Percentiles rank a stretch among this genome's conserved stretches.
These are phyloP conservation scores for Diaporthe australafricana DNA, from an alignment of 2,329 filamentous ascomycete genomes.

Conservation along the genomic window DNA sequence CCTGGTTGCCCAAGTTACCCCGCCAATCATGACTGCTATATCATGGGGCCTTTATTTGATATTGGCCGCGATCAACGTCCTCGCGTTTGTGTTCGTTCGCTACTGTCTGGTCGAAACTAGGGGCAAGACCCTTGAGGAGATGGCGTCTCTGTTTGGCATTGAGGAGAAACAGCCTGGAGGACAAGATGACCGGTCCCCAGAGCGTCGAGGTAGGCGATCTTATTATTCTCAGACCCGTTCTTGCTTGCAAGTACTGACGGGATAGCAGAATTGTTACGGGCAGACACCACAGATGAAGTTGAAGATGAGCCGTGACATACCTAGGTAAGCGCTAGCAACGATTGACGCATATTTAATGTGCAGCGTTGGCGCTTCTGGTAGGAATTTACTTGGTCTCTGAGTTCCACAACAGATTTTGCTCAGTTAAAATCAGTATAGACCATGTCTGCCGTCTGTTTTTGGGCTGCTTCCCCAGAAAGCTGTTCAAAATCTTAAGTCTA, in stretches of 20 bases:
- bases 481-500: no score
- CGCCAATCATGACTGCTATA: constrained; percentile 43
- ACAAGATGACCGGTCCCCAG: neutral
- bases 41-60: constrained; percentile 45
- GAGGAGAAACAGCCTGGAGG: constrained; percentile 31
- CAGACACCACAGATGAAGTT: constrained; percentile 1
- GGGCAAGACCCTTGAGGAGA: constrained; percentile 42
- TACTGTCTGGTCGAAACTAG: constrained; percentile 43
- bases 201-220: constrained; percentile 21
- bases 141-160: constrained; percentile 44
- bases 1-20: constrained; percentile 41
- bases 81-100: constrained; percentile 45
- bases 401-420: no score
- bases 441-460: no score
- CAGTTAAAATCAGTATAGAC: no score
- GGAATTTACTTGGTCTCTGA: no score
- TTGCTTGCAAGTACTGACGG: neutral
- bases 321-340: no score
- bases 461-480: no score
- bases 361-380: no score
- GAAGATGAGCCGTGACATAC: constrained; percentile 14
- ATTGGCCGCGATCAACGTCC: constrained; percentile 42
- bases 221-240: neutral
- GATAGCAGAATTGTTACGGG: constrained; percentile 9
- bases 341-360: no score